Evolutionary conservation across 2,329 filamentous ascomycete species (phyloP), one percentile per base, ranked within the genome.

Genomic region (Tolypocladium inflatum): DNA sequence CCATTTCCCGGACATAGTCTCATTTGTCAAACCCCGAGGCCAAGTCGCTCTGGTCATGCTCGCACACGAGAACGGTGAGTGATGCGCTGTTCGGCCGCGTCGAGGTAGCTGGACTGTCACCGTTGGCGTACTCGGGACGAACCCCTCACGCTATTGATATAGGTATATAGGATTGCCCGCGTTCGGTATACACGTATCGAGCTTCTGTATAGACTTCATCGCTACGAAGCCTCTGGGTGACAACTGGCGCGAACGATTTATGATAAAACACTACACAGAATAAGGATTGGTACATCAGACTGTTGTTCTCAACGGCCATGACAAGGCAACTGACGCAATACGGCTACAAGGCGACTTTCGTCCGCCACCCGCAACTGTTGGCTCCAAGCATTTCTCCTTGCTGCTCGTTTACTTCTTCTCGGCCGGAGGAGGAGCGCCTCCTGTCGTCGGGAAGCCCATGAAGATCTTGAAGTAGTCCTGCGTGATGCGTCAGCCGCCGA

Each of bases 391-490:
- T 26, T 8, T 55, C 17, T 19, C 43, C 30, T 8, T 23, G 53
- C n/a, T 42, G 45, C 19, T 41, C 19, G 10, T 50, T 58, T 66
- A 65, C 67, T 80, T 74, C 71, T 79, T 76, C 71, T 84, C 77
- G 57, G 78, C 72, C 2, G 82, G 73, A 11, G 79, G 77, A n/a
- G 80, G 76, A 33, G 79, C 75, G 50, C 89, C 88, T 60, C 90
- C 90, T 1, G 90, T 95, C 4, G 90, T 94, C 2, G 90, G 90
- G 56, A 95, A 74, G 48, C 90, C 89, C 85, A 94, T 91, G 70
- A 90, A 90, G 68, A 94, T 90, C 82, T 94, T 93, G 81, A 92
- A 92, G 64, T 88, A 91, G 68, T 93, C 89, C 82, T 85, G 61
- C 5, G 53, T 43, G 57, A 63, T 51, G 58, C 54, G 59, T 69